Percentiles rank a stretch among this genome's conserved stretches.
These are phyloP conservation scores for Zopfochytrium polystomum DNA, from an alignment of 371 early-diverging fungal genomes.

Conservation along the genomic window DNA sequence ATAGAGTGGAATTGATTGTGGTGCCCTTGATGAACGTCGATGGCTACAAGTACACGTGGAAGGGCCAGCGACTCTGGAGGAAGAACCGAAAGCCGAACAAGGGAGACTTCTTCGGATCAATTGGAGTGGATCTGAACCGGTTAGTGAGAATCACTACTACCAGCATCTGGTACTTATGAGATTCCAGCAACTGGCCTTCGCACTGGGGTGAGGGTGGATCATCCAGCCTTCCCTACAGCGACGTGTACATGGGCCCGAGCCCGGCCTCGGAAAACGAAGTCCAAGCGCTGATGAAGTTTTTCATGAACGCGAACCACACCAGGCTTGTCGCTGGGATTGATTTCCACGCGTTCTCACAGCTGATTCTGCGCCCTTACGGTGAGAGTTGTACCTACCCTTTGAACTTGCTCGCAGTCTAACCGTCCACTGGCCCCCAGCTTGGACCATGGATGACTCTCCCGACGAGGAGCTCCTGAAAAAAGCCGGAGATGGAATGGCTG, in stretches of 20 bases:
- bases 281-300: constrained; percentile 48
- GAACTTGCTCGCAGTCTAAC: background rate
- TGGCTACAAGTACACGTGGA: constrained; percentile 58
- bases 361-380: constrained; percentile 35
- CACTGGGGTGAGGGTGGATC: constrained; percentile 60
- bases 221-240: constrained; percentile 46
- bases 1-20: constrained; percentile 47
- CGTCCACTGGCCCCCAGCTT: constrained; percentile 30
- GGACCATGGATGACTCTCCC: constrained; percentile 34
- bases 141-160: too few species aligned
- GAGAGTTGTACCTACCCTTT: background rate
- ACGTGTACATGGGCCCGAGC: constrained; percentile 57
- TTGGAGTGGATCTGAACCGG: constrained; percentile 41
- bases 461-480: constrained; percentile 34
- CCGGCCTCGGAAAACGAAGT: constrained; percentile 59
- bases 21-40: constrained; percentile 62
- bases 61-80: constrained; percentile 55
- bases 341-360: constrained; percentile 54
- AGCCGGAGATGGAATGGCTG: constrained; percentile 34
- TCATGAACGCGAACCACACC: constrained; percentile 38
- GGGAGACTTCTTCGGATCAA: constrained; percentile 27
- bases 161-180: too few species aligned
- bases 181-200: too few species aligned
- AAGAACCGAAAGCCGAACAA: constrained; percentile 51
- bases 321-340: constrained; percentile 58